phyloP scores from a whole-genome alignment of 768 basidiomycete genomes.

The Phanerochaete sordida region DNA sequence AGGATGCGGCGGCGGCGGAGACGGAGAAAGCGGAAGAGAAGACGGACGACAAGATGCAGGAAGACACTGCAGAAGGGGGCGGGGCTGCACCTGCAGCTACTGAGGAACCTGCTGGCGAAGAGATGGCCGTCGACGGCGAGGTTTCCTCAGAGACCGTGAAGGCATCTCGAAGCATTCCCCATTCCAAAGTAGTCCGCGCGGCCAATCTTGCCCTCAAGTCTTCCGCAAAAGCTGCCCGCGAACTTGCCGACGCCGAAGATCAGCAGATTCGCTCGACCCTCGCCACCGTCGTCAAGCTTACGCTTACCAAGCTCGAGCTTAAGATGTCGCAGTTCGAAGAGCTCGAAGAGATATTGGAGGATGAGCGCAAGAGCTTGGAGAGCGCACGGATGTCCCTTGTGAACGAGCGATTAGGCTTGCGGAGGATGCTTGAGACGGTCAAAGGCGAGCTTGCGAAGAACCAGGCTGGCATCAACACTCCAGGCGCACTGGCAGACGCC shows the following conservation, averaged over 20 bases:
- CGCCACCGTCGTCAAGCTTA: slow-evolving; percentile 81
- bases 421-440: slow-evolving; percentile 68
- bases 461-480: slow-evolving; percentile 27
- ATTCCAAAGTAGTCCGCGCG: slow-evolving; percentile 76
- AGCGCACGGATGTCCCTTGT: slow-evolving; percentile 75
- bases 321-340: slow-evolving; percentile 96
- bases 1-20: slow-evolving; percentile 25
- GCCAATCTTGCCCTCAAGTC: slow-evolving; percentile 86
- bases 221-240: slow-evolving; percentile 79
- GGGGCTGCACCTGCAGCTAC: slow-evolving; percentile 12
- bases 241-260: slow-evolving; percentile 83
- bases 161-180: slow-evolving; percentile 45
- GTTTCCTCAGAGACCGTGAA: slow-evolving; percentile 18
- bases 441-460: slow-evolving; percentile 60
- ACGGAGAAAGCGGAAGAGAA: slow-evolving; percentile 39
- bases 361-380: slow-evolving; percentile 84
- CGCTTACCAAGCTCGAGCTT: slow-evolving; percentile 83
- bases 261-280: slow-evolving; percentile 73
- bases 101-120: slow-evolving; percentile 25
- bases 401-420: slow-evolving; percentile 71
- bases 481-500: slow-evolving; percentile 24
- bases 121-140: slow-evolving; percentile 47
- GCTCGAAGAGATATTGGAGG: slow-evolving; percentile 87
- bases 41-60: slow-evolving; percentile 35
- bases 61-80: slow-evolving; percentile 35